These are phyloP conservation scores for Chalciporus pseudorubinellus DNA, from an alignment of 768 basidiomycete genomes.

Conservation along the genomic window DNA sequence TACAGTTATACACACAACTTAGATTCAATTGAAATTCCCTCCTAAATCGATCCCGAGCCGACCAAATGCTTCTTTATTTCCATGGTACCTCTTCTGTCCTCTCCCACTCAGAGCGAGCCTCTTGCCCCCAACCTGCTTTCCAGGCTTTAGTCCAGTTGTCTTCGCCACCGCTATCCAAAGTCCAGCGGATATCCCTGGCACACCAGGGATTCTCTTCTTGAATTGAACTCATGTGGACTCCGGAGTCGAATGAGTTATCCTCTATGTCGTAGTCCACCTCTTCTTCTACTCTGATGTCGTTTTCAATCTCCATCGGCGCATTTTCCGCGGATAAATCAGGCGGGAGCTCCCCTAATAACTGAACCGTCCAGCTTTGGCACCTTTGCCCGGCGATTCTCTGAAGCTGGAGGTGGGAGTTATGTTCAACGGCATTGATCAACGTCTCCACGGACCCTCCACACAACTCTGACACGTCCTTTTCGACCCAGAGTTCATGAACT, in stretches of 20 bases:
- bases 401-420: slow-evolving; percentile 24
- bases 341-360: slow-evolving; percentile 23
- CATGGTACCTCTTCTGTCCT: neutral
- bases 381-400: slow-evolving; percentile 17
- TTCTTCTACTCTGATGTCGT: slow-evolving; percentile 19
- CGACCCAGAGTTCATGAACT: slow-evolving; percentile 46
- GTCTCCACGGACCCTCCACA: slow-evolving; percentile 36
- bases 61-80: neutral
- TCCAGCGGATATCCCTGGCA: slow-evolving; percentile 13
- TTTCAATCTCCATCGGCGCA: slow-evolving; percentile 8
- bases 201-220: slow-evolving; percentile 3
- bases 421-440: slow-evolving; percentile 26
- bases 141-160: slow-evolving; percentile 8
- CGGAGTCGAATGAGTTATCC: slow-evolving; percentile 28
- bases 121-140: neutral
- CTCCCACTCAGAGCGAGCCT: neutral
- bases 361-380: slow-evolving; percentile 31
- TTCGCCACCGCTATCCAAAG: slow-evolving; percentile 6
- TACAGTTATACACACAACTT: slow-evolving; percentile 20
- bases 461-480: slow-evolving; percentile 32
- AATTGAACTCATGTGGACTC: slow-evolving; percentile 18
- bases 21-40: slow-evolving; percentile 19
- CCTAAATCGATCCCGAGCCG: neutral
- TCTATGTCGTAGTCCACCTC: slow-evolving; percentile 17
- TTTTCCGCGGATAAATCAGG: slow-evolving; percentile 2